Evolutionary conservation across 352 stramenopile species (phyloP), one percentile per base, ranked within the genome.

Genomic region (Globisporangium cystogenes): DNA sequence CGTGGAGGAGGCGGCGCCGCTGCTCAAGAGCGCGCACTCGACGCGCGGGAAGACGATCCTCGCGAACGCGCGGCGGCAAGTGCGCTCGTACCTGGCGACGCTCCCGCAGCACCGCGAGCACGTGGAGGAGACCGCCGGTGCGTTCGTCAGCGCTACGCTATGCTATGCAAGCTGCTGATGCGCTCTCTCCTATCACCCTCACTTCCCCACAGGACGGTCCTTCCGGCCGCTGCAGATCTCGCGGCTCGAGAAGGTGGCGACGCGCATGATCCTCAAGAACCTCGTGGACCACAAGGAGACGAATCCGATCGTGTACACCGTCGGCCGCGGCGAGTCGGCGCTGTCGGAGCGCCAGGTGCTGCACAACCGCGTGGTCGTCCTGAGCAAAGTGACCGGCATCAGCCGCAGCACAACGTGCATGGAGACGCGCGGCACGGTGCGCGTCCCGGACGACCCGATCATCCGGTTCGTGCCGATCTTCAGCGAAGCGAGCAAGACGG

Each of bases 401-500:
- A 83, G 70, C 45, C 76, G 78, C 43, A 86, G 75, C 12, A 91
- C 81, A 15, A 86, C 82, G 18, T 92, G 72, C 39, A 75, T 90
- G 29, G 61, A 78, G 18, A 68, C 71, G 8, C 46, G 63, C 24
- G 71, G 64, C 31, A 71, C 72, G n/a, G 62, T 85, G 33, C 70
- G 68, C 16, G 71, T 90, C 16, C 70, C 88, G 26, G 82, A 92
- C 55, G 82, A 92, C 48, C 82, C 82, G 37, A 90, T 92, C 66
- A 86, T 92, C 58, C 82, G 82, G 23, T 87, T 85, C 51, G 76
- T 87, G 36, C 78, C 78, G 42, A 72, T 74, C 27, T 86, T 88
- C 46, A 72, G 44, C 24, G 67, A 62, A 11, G 45, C 27, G 36
- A 72, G 62, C 24, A 64, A 51, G 36, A 20, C n/a, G 5, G 53